These are phyloP conservation scores for Hypholoma fasciculare DNA, from an alignment of 768 basidiomycete species.

Conservation along the genomic window DNA sequence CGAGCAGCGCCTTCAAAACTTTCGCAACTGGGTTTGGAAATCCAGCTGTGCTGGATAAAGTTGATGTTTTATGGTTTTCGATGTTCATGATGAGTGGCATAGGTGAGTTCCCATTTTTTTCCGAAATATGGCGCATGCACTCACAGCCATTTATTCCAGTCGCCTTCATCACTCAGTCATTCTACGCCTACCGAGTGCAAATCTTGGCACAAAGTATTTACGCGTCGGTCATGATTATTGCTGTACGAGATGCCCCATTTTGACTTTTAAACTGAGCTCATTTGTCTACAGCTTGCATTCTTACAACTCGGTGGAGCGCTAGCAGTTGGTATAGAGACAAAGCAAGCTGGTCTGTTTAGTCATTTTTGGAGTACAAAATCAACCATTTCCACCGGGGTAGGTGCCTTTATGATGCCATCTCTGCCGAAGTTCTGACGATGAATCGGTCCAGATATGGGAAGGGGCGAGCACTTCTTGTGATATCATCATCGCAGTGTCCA, in stretches of 20 bases:
- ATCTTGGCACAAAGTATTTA: constrained; percentile 5
- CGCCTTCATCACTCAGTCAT: constrained; percentile 13
- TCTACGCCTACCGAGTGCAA: constrained; percentile 14
- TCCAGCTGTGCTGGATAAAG: constrained; percentile 7
- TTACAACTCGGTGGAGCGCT: constrained; percentile 13
- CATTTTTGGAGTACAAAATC: constrained; percentile 9
- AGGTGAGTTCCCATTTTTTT: constrained; percentile 2
- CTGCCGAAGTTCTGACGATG: not conserved
- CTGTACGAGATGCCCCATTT: not conserved
- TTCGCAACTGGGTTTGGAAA: constrained; percentile 22
- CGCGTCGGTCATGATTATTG: not conserved
- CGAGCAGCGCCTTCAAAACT: constrained; percentile 17
- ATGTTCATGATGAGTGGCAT: constrained; percentile 18
- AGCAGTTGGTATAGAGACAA: constrained; percentile 11
- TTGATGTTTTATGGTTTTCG: constrained; percentile 17
- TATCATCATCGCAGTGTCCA: constrained; percentile 13
- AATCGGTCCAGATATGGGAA: constrained; percentile 12
- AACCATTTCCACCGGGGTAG: constrained; percentile 12
- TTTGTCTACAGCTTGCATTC: constrained; percentile 5
- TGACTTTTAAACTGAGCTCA: not conserved
- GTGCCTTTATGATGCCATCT: not conserved
- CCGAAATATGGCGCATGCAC: too few relatives aligned
- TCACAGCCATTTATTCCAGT: constrained; percentile 1
- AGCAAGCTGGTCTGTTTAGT: constrained; percentile 11
- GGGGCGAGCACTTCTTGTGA: constrained; percentile 15